These are phyloP conservation scores for Allium sativum DNA, from an alignment of 106 monocot species.

Conservation along the genomic window DNA sequence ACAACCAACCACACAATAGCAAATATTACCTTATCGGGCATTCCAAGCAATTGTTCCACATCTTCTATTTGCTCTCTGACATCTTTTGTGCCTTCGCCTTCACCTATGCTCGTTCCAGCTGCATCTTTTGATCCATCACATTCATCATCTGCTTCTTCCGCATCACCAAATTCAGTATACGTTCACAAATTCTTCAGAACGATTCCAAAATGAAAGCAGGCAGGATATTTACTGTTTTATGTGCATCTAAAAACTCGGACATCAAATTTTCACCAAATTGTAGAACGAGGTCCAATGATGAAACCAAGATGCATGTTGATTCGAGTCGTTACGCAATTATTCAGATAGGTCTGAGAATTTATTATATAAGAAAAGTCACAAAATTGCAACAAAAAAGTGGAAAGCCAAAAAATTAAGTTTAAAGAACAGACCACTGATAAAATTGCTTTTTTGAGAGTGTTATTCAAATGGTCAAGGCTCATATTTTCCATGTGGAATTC, in stretches of 20 bases:
- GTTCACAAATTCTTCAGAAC: too few species aligned
- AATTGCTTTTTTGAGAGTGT: slow-evolving; percentile 19
- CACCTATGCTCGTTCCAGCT: slow-evolving; percentile 83
- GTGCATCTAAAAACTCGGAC: slow-evolving; percentile 60
- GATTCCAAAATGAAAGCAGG: too few species aligned
- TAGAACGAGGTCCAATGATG: slow-evolving; percentile 32
- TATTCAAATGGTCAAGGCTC: slow-evolving; percentile 37
- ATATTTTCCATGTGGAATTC: slow-evolving; percentile 24
- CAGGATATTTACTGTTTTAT: slow-evolving; percentile 41
- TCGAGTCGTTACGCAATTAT: slow-evolving; percentile 11
- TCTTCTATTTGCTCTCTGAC: slow-evolving; percentile 87
- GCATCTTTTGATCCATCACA: slow-evolving; percentile 33
- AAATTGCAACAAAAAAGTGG: not conserved
- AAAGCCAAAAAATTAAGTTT: not conserved
- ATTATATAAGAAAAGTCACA: not conserved
- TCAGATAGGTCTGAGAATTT: slow-evolving; percentile 33
- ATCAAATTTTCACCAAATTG: slow-evolving; percentile 36
- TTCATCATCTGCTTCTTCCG: slow-evolving; percentile 38
- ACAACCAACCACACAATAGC: not conserved
- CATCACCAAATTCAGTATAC: slow-evolving; percentile 28
- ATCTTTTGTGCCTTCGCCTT: slow-evolving; percentile 78
- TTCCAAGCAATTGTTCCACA: slow-evolving; percentile 58
- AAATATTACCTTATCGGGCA: slow-evolving; percentile 37
- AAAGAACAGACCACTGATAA: slow-evolving; percentile 35
- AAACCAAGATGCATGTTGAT: slow-evolving; percentile 27